Evolutionary conservation across 2,329 filamentous ascomycete species (phyloP).

Genomic region (Cryphonectria radicalis): DNA sequence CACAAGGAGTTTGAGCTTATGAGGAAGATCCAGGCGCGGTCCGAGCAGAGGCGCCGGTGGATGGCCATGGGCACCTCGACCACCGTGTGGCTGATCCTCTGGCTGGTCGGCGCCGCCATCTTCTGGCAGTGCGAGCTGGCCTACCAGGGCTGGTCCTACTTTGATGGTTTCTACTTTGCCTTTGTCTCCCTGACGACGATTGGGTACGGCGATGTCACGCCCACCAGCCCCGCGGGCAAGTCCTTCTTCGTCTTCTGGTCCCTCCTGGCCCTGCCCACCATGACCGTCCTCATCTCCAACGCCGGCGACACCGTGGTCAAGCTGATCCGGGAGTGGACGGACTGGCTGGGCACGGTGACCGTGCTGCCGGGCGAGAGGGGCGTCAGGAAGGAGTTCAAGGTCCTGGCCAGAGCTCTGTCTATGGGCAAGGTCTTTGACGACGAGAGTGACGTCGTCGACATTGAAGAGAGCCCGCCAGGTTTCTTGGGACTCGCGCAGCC

Average conservation of each 20-base stretch:
- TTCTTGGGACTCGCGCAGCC: slow-evolving; percentile 43
- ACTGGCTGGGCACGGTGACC: slow-evolving; percentile 61
- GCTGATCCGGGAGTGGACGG: slow-evolving; percentile 57
- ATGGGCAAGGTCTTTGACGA: slow-evolving; percentile 48
- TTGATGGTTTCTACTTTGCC: slow-evolving; percentile 81
- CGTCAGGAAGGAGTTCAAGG: slow-evolving; percentile 50
- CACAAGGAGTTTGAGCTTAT: slow-evolving; percentile 77
- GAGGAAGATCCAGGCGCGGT: slow-evolving; percentile 74
- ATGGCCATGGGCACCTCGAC: slow-evolving; percentile 71
- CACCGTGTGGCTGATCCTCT: slow-evolving; percentile 71
- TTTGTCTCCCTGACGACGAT: slow-evolving; percentile 85
- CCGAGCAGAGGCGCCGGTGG: slow-evolving; percentile 72
- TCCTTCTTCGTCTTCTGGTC: slow-evolving; percentile 96
- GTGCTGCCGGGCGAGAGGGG: slow-evolving; percentile 62
- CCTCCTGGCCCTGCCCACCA: slow-evolving; percentile 81
- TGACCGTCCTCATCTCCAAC: slow-evolving; percentile 84
- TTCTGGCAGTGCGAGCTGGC: slow-evolving; percentile 61
- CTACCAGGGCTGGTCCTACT: slow-evolving; percentile 73
- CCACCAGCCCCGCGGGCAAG: slow-evolving; percentile 76
- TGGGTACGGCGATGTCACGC: slow-evolving; percentile 82
- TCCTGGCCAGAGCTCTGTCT: slow-evolving; percentile 47
- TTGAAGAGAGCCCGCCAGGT: slow-evolving; percentile 47
- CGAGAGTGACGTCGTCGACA: slow-evolving; percentile 39
- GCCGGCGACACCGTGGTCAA: slow-evolving; percentile 84
- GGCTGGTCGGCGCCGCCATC: slow-evolving; percentile 78